Base-by-base conservation (phyloP, 768 basidiomycete genomes). In the Panellus pusillus region DNA sequence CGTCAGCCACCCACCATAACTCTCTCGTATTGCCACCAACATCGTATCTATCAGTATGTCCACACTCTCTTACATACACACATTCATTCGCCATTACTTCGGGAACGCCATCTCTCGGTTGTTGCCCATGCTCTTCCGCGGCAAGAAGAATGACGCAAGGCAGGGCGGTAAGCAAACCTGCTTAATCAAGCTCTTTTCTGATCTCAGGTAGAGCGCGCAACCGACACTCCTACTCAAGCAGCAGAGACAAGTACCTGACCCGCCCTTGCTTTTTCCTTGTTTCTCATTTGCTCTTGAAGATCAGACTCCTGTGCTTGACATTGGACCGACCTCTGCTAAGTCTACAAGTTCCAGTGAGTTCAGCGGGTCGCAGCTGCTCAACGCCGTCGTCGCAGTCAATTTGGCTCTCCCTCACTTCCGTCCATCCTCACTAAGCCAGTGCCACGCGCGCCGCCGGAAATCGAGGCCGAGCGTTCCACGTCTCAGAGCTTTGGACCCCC, bases 351-450 rank as follows among this genome's bases (percentile, higher is more conserved):
- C 24, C 2, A 24, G 24, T 24, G 19, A 37, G n/a, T 14, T n/a
- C 11, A 46, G 28, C 9, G 44, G 2, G 7, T 6, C 13, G 6
- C 40, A 54, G 17, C 52, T 48, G 19, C 8, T 50, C 4, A 40
- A 43, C 14, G 41, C 44, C 6, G 44, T 20, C 31, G 43, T 44
- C 31, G 44, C 32, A 36, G 32, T 11, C 15, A 17, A 42, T 9
- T 19, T 50, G 9, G 32, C n/a, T 0, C 54, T 55, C 54, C 54
- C 4, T 55, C 54, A 6, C 48, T 55, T 1, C 48, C 54, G 13
- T 55, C 54, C 11, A 44, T 50, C 20, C 38, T 55, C 38, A 55
- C 31, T 28, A 36, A 27, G 7, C 54, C 48, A 9, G 32, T 15
- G 12, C 3, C 31, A 1, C 54, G 48, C 14, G 15, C 39, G 9